Base-by-base conservation (phyloP, 257 asterid genomes). In the Solanum dulcamara region DNA sequence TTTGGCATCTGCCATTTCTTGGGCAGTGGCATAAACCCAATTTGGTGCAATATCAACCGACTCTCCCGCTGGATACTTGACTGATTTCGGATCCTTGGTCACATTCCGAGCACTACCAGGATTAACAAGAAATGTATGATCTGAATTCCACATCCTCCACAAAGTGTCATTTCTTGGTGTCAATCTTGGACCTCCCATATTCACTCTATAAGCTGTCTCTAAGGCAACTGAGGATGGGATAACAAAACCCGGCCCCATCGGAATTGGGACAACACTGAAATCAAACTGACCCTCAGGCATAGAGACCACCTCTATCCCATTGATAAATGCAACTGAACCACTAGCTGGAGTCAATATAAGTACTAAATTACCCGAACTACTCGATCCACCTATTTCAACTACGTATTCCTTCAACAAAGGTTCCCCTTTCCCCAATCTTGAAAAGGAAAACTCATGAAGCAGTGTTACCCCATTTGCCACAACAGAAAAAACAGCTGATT, bases 111-210 rank as follows among this genome's bases (percentile, higher is more conserved):
- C 91, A 37, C 68, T 48, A 64, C 83, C 66, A 14, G 88, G 66
- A 33, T 87, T 83, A 57, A 89, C 75, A 60, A 89, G 91, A 87
- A 83, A 89, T 2, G 75, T 28, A 38, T 44, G 38, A 84, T 89
- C 91, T n/a, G 91, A 81, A 79, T 83, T 38, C 91, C 91, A 89
- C 10, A 5, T 28, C 85, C 91, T 89, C 89, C 91, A 85, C 33
- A 89, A 40, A 26, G 90, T 85, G 35, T 87, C 91, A 80, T 89
- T 89, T 42, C 68, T 85, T 18, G 91, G 88, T 24, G 90, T 87
- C 87, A 89, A 51, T 15, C 4, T 67, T 38, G 90, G 80, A 68
- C 90, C 91, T 30, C 91, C 90, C 77, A 87, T 85, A 84, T 89
- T 89, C 51, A 89, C 64, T 50, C 91, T 87, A 71, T 87, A 67